phyloP scores from a whole-genome alignment of 352 stramenopile species.

The Globisporangium canariense region DNA sequence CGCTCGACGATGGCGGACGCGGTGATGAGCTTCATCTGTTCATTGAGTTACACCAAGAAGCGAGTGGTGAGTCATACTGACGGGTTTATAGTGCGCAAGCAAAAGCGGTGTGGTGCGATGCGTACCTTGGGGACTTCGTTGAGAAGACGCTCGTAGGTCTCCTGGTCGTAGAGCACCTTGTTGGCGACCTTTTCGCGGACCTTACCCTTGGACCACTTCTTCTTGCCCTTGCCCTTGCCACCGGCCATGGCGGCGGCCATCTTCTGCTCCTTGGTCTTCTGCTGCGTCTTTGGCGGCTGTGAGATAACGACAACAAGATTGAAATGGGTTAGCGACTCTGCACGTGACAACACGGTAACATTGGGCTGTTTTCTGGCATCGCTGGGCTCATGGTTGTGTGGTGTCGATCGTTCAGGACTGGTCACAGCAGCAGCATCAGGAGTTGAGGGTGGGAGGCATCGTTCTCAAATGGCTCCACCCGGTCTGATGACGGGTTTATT shows the following conservation, averaged over 20 bases:
- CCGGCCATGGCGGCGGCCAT: conserved; percentile 98
- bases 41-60: not conserved
- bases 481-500: no score
- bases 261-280: conserved; percentile 99
- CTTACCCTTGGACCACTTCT: conserved; percentile 99
- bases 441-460: not conserved
- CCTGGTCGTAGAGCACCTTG: conserved; percentile 99
- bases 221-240: conserved; percentile 98
- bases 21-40: conserved; percentile 99
- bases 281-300: conserved; percentile 98
- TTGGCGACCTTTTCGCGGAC: conserved; percentile 99
- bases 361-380: not conserved
- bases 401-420: not conserved
- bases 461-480: not conserved
- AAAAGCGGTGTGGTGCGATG: not conserved
- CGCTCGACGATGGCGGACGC: conserved; percentile 98
- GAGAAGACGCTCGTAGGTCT: conserved; percentile 97
- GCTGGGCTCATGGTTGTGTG: not conserved
- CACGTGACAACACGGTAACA: not conserved
- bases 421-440: not conserved
- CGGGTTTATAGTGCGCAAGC: not conserved
- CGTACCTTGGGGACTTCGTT: conserved; percentile 96
- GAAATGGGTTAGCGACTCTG: not conserved
- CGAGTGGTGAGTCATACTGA: not conserved
- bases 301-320: conserved; percentile 6